phyloP scores from a whole-genome alignment of 2,329 filamentous ascomycete species.

The Achaetomium macrosporum region DNA sequence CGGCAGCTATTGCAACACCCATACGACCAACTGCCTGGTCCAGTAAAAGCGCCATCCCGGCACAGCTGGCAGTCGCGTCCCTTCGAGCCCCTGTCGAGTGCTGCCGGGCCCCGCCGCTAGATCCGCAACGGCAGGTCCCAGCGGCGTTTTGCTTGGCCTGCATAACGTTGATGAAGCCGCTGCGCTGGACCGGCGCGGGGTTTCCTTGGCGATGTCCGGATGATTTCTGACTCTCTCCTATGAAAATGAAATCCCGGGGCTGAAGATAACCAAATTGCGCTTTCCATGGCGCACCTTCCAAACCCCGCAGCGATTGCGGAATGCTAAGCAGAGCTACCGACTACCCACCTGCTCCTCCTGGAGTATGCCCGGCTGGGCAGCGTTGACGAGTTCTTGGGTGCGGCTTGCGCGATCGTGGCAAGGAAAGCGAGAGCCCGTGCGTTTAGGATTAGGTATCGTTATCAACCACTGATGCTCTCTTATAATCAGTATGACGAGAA shows the following conservation, averaged over 20 bases:
- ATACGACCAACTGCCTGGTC: constrained; percentile 11
- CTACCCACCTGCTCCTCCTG: constrained; percentile 6
- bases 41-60: neutral
- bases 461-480: no score
- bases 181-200: no score
- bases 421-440: no score
- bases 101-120: constrained; percentile 12
- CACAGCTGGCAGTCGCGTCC: no score
- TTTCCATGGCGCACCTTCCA: neutral
- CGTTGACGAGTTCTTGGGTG: neutral
- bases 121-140: constrained; percentile 18
- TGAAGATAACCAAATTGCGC: constrained; percentile 6
- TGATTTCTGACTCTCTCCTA: no score
- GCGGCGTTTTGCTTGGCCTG: neutral
- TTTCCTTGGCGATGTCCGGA: no score
- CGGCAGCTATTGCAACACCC: constrained; percentile 13
- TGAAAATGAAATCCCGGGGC: constrained; percentile 1
- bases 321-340: neutral
- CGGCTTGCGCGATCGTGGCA: no score
- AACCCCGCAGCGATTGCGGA: neutral
- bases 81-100: neutral
- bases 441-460: no score
- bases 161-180: neutral
- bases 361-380: neutral
- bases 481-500: no score